Percentiles rank a stretch among this genome's conserved stretches.
Evolutionary conservation across 177 flowering plant genomes (phyloP).

Genomic region (Vitis hybrid): DNA sequence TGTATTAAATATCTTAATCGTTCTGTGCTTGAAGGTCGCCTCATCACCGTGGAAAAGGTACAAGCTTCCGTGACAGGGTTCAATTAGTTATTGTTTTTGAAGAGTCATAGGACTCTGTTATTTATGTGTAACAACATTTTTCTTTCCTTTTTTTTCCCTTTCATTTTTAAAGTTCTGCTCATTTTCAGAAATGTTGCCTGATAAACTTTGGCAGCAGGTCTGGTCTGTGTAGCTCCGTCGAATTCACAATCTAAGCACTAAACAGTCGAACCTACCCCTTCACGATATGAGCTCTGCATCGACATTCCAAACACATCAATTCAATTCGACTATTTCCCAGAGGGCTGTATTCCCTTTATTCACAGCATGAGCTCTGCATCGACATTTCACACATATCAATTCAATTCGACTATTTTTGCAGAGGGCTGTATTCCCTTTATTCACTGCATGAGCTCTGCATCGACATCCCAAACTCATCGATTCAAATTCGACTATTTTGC

Average conservation of each 20-base stretch:
- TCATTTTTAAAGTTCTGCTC: constrained; percentile 20
- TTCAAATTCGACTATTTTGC: constrained; percentile 34
- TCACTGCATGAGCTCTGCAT: constrained; percentile 44
- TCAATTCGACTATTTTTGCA: too few relatives aligned
- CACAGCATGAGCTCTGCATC: too few relatives aligned
- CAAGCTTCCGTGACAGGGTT: background rate
- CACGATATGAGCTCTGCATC: constrained; percentile 55
- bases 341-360: constrained; percentile 33
- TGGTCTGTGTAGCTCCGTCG: constrained; percentile 63
- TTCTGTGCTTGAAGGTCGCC: constrained; percentile 70
- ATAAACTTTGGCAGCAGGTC: constrained; percentile 68
- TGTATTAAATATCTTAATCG: constrained; percentile 61
- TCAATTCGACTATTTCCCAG: constrained; percentile 46
- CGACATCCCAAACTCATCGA: constrained; percentile 40
- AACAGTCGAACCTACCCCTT: constrained; percentile 45
- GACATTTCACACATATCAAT: too few relatives aligned
- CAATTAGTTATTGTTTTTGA: background rate
- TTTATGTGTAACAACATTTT: background rate
- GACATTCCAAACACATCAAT: constrained; percentile 47
- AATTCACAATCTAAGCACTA: constrained; percentile 55
- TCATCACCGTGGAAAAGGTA: constrained; percentile 67
- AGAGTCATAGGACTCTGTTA: background rate
- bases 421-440: background rate
- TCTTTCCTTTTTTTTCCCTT: background rate
- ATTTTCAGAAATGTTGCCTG: constrained; percentile 47